A percentile compares a stretch with the other conserved stretches of the same genome.
Conservation (phyloP, 2,329 filamentous ascomycete genomes). For the Helicocarpus griseus region DNA sequence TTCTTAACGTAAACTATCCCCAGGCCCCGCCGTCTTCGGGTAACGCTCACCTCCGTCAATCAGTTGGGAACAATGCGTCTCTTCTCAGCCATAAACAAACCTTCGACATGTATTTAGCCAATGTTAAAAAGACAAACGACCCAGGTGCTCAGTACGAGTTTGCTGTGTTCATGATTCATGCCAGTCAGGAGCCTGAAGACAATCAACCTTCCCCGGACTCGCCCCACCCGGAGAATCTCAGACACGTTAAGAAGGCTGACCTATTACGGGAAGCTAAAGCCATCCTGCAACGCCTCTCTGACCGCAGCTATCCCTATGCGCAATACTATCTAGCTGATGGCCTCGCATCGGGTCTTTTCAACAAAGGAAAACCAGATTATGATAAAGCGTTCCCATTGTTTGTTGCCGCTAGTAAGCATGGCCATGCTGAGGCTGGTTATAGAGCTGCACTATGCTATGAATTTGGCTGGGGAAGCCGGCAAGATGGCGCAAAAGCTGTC, state of each 20-base stretch:
- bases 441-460: slow-evolving; percentile 92
- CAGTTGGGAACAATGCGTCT: slow-evolving; percentile 81
- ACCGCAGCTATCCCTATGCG: slow-evolving; percentile 86
- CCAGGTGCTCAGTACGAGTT: slow-evolving; percentile 89
- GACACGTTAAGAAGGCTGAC: slow-evolving; percentile 48
- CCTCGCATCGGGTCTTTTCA: slow-evolving; percentile 88
- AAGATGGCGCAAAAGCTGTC: slow-evolving; percentile 81
- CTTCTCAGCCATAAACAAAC: slow-evolving; percentile 87
- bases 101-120: slow-evolving; percentile 92
- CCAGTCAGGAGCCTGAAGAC: slow-evolving; percentile 43
- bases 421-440: slow-evolving; percentile 92
- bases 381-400: slow-evolving; percentile 89
- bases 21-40: slow-evolving; percentile 68
- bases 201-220: slow-evolving; percentile 8
- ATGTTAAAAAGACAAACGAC: slow-evolving; percentile 95
- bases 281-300: slow-evolving; percentile 77
- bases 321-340: slow-evolving; percentile 97
- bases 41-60: slow-evolving; percentile 68
- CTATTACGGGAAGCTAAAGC: slow-evolving; percentile 78
- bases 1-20: slow-evolving; percentile 63
- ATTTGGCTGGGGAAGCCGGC: slow-evolving; percentile 92
- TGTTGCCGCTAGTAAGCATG: slow-evolving; percentile 87
- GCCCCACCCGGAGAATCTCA: slow-evolving; percentile 17
- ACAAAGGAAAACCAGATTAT: slow-evolving; percentile 85
- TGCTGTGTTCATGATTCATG: slow-evolving; percentile 84